These are phyloP conservation scores for Hypoxylon sp. DNA, from an alignment of 2,329 filamentous ascomycete species.

Conservation along the genomic window DNA sequence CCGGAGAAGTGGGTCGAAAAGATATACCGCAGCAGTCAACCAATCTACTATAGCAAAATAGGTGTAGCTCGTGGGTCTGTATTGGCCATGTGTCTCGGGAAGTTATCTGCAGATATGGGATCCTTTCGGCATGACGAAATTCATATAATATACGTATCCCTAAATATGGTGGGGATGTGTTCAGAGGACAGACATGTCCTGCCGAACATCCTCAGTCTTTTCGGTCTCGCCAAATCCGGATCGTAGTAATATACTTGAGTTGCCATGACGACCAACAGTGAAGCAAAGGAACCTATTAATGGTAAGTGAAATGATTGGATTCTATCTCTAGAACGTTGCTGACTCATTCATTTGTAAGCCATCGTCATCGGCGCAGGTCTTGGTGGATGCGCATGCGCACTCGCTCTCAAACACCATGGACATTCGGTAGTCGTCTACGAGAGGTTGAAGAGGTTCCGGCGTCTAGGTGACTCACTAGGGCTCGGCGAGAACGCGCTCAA, in stretches of 20 bases:
- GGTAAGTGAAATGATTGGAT: slow-evolving; percentile 22
- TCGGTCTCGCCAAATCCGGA: background rate
- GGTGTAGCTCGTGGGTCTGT: slow-evolving; percentile 20
- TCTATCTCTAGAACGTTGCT: background rate
- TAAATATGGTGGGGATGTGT: slow-evolving; percentile 24
- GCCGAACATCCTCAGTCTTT: background rate
- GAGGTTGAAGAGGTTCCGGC: slow-evolving; percentile 60
- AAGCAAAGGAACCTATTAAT: slow-evolving; percentile 37
- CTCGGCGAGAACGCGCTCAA: slow-evolving; percentile 64
- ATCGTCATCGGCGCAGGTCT: slow-evolving; percentile 66
- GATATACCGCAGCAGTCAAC: slow-evolving; percentile 21
- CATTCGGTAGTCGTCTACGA: slow-evolving; percentile 62
- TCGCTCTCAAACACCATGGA: slow-evolving; percentile 64
- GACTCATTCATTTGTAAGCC: slow-evolving; percentile 52
- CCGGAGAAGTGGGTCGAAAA: slow-evolving; percentile 26
- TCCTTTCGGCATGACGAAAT: slow-evolving; percentile 21
- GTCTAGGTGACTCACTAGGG: slow-evolving; percentile 63
- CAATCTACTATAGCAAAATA: slow-evolving; percentile 22
- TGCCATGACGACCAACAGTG: slow-evolving; percentile 30
- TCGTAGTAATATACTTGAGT: background rate
- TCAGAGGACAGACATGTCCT: slow-evolving; percentile 10
- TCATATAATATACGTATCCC: background rate
- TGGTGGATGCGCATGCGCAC: slow-evolving; percentile 64
- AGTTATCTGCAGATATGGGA: slow-evolving; percentile 20
- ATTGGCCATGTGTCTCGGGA: slow-evolving; percentile 20